Base-by-base conservation (phyloP, 495 filamentous ascomycete species). In the Penicillium riverlandense region DNA sequence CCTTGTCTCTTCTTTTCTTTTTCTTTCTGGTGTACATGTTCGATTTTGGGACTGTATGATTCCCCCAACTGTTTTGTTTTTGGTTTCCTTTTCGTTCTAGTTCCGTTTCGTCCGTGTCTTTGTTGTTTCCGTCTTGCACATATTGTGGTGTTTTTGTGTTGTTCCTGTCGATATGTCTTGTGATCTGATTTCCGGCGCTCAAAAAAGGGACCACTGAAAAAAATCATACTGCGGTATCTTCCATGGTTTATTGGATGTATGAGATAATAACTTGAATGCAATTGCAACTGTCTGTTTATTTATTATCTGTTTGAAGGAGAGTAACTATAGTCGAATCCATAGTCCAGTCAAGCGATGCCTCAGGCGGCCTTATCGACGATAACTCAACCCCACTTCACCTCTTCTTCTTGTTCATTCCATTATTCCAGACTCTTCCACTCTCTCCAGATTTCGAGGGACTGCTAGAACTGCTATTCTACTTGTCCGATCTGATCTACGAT, bases 21-120 rank as follows among this genome's bases (percentile, higher is more conserved):
- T 45, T 57, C 50, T 14, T 44, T 40, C 35, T 48, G 45, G 39
- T 50, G 47, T 30, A 22, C 22, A 22, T 22, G 22, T 22, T 22
- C 22, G 22, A 22, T 44, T 47, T 34, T 54, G 51, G 49, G 48
- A 53, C 45, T 53, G 50, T 61, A 59, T 54, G 57, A 63, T 63
- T 63, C 57, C 52, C 51, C 45, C 29, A 35, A 35, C 38, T 29
- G 38, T 40, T 40, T 43, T 39, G 40, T 30, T 40, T 38, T 46
- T 14, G n/a, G 52, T 37, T 37, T 45, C 11, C 22, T 22, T 22
- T 22, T 22, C 22, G 22, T 22, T 22, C 22, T 22, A 9, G 29
- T 11, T 38, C 12, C 0, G 8, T 31, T 9, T 34, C 27, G 2
- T 45, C 55, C 53, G 55, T 46, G 32, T 14, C 36, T 38, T 39